Base-by-base conservation (phyloP, 2,329 filamentous ascomycete genomes). In the Dactylellina parvicollis region DNA sequence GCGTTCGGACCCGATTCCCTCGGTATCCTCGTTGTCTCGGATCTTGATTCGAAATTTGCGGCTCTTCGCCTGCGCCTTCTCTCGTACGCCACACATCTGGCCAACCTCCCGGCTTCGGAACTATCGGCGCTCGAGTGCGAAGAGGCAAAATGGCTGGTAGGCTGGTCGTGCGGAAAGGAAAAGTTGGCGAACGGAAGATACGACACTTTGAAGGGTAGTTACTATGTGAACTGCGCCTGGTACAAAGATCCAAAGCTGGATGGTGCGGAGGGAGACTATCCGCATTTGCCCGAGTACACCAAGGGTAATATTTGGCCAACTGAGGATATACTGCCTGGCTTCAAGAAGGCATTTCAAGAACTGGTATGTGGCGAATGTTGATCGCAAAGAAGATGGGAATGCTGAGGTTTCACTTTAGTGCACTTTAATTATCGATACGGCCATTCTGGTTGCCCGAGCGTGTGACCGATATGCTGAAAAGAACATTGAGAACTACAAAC, bases 11-110 rank as follows among this genome's bases (percentile, higher is more conserved):
- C 93, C 1, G 88, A 91, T 24, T 96, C 92, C 1, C 84, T 98
- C 10, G 95, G 95, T 0, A 96, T 99, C 57, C 89, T 99, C 62
- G 83, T 98, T n/a, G 93, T 99, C 50, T 92, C 90, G 79, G 91
- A 92, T 79, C 86, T 98, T 0, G 91, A 92, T 0, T 75, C 84
- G 4, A 84, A 87, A 57, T 99, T 96, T 78, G 81, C 85, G 12
- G 81, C 85, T n/a, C 83, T 97, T 44, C 87, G 95, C 73, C 86
- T 86, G 70, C 86, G 86, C 71, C 86, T 96, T 1, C 85, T 99
- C 4, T 95, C 92, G 0, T 95, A 95, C 79, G 88, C 92, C 2
- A 96, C 92, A 0, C 95, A 96, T 79, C 87, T 98, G 38, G 95
- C 91, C 32, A 92, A 92, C 75, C 85, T 98, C 3, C 86, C 92